A percentile compares a stretch with the other conserved stretches of the same genome.
Conservation (phyloP, 2,329 filamentous ascomycete species). For the Graphiopsis chlorocephala region DNA sequence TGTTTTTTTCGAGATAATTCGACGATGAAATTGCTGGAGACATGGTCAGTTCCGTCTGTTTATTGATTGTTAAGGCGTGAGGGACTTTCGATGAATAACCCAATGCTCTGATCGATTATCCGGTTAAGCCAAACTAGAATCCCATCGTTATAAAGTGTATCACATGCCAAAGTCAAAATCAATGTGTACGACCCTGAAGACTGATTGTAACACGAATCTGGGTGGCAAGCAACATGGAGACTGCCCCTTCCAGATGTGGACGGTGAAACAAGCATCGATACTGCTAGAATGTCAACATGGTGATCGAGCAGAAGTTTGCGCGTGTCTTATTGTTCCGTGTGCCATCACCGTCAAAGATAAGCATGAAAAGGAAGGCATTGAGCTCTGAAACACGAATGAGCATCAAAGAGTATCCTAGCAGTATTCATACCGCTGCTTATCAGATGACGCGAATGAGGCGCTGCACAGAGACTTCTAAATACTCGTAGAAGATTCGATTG, state of each 20-base stretch:
- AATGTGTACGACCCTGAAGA: neutral
- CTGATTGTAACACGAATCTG: neutral
- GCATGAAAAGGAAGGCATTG: neutral
- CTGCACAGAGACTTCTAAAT: neutral
- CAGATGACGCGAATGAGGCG: neutral
- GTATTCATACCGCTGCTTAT: too few species aligned
- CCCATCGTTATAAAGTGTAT: neutral
- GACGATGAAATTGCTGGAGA: too few species aligned
- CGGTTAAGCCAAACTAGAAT: neutral
- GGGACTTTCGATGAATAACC: too few species aligned
- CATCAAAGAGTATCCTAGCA: neutral
- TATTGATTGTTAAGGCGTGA: too few species aligned
- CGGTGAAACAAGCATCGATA: neutral
- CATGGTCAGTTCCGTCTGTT: too few species aligned
- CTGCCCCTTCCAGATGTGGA: neutral
- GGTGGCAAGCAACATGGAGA: neutral
- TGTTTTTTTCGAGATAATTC: neutral
- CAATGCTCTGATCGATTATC: too few species aligned
- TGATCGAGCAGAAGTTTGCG: neutral
- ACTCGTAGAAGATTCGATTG: neutral
- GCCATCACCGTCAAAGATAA: neutral
- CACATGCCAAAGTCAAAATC: neutral
- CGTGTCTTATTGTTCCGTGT: neutral
- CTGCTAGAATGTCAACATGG: neutral
- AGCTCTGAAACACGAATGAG: neutral